Percentiles rank a stretch among this genome's conserved stretches.
Evolutionary conservation across 352 stramenopile genomes (phyloP).

Genomic region (Peronospora farinosa): DNA sequence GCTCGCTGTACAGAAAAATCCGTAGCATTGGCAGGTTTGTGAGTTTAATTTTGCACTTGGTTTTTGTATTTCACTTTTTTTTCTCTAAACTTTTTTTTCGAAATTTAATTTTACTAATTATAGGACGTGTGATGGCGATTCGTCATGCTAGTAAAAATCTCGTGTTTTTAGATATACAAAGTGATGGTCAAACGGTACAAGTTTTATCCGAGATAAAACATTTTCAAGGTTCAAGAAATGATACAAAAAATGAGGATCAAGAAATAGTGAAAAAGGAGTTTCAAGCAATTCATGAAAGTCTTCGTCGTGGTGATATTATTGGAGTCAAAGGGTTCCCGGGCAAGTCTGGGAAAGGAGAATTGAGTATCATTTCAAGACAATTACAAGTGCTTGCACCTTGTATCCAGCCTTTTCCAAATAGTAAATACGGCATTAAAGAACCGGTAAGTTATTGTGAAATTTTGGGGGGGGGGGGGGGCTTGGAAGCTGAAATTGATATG

Average conservation of each 20-base stretch:
- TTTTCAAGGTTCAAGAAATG: constrained; percentile 40
- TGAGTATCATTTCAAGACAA: constrained; percentile 78
- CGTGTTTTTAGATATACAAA: constrained; percentile 71
- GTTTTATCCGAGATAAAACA: constrained; percentile 73
- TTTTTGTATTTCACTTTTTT: too few relatives aligned
- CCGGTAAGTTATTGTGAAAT: constrained; percentile 33
- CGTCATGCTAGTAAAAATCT: constrained; percentile 78
- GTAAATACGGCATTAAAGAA: constrained; percentile 94
- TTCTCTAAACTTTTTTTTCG: too few relatives aligned
- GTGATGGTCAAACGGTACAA: constrained; percentile 58
- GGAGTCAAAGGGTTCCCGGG: constrained; percentile 70
- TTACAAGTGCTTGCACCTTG: constrained; percentile 93
- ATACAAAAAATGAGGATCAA: constrained; percentile 17
- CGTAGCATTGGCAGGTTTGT: constrained; percentile 53
- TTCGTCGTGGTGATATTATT: constrained; percentile 77
- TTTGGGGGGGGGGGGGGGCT: not conserved
- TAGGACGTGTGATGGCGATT: constrained; percentile 69
- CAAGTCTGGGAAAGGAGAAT: constrained; percentile 76
- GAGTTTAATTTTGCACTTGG: too few relatives aligned
- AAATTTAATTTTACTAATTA: too few relatives aligned
- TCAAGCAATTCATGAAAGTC: constrained; percentile 50
- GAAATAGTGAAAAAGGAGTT: constrained; percentile 49
- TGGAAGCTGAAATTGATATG: constrained; percentile 5
- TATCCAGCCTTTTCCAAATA: constrained; percentile 79
- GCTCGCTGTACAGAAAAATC: constrained; percentile 46